phyloP scores from a whole-genome alignment of 257 asterid genomes.

The Verbascum thapsus region DNA sequence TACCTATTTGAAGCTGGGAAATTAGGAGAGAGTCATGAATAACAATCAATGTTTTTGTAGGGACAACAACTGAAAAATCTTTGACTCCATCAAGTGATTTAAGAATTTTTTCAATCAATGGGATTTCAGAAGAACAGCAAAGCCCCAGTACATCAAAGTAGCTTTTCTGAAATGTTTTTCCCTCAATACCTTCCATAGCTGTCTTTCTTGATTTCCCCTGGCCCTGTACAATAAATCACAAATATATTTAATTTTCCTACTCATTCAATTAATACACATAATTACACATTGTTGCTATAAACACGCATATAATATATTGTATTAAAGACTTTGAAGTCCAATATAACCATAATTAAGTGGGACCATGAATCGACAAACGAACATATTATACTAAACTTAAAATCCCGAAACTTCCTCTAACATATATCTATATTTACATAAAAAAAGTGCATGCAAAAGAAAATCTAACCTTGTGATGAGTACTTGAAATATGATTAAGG shows the following conservation, averaged over 20 bases:
- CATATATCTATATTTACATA: too few relatives aligned
- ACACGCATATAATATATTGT: too few relatives aligned
- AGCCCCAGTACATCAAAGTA: constrained; percentile 89
- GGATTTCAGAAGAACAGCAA: constrained; percentile 67
- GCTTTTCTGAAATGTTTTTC: constrained; percentile 67
- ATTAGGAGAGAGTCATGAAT: constrained; percentile 58
- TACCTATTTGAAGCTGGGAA: constrained; percentile 73
- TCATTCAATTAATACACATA: too few relatives aligned
- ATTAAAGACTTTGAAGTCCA: too few relatives aligned
- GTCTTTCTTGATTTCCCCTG: background rate
- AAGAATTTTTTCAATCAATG: constrained; percentile 54
- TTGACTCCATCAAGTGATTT: constrained; percentile 66
- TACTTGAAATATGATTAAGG: background rate
- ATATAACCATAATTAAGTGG: too few relatives aligned
- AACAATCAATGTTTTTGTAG: constrained; percentile 64
- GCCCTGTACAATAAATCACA: background rate
- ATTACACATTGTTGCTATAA: too few relatives aligned
- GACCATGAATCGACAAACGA: too few relatives aligned
- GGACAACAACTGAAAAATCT: constrained; percentile 62
- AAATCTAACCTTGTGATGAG: background rate
- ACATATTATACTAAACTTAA: too few relatives aligned
- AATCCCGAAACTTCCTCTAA: too few relatives aligned
- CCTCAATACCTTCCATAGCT: too few relatives aligned
- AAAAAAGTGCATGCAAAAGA: too few relatives aligned
- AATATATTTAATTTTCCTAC: too few relatives aligned